Base-by-base conservation (phyloP, 1,284 basidiomycete species). In the Tylopilus orsonianus region DNA sequence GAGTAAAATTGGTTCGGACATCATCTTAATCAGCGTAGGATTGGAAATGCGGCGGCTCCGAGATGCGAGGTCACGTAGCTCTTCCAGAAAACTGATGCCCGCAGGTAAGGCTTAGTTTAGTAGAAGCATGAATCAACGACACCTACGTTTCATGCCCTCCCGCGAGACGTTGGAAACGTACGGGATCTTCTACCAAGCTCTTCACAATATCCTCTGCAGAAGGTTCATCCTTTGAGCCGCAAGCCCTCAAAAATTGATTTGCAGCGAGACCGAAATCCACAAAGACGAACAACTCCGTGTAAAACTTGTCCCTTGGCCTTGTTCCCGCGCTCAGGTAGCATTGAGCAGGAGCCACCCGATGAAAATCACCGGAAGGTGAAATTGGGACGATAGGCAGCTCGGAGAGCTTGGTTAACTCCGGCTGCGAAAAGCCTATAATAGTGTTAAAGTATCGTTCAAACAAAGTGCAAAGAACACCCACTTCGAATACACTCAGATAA, bases 201-300 rank as follows among this genome's bases (percentile, higher is more conserved):
- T 83, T 16, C 73, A 78, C 80, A 26, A 87, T 20, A 22, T 52
- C 52, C 8, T 42, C 29, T 3, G 42, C 20, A 3, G 51, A 44
- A 2, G 42, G 46, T 59, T 94, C 89, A 35, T 83, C 82, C 59
- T 83, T 86, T n/a, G 93, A 90, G 9, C 94, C 94, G 56, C 90
- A 91, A 10, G 87, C 83, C 45, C 78, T 81, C 37, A 98, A 73
- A 68, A 97, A 95, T 2, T 78, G 73, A 56, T 92, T 93, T 3
- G 88, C 93, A 5, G 75, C 75, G 1, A 77, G 61, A 0, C 93
- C 94, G 66, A 95, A 97, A 67, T 96, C 87, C 39, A 97, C 81
- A 56, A 93, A 94, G 4, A 81, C 80, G 64, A 96, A 96, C 4
- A 89, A 65, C 56, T 83, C 82, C 0, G 83, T 82, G 59, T 85